Base-by-base conservation (phyloP, 2,329 filamentous ascomycete species). In the Epichloe glyceriae region DNA sequence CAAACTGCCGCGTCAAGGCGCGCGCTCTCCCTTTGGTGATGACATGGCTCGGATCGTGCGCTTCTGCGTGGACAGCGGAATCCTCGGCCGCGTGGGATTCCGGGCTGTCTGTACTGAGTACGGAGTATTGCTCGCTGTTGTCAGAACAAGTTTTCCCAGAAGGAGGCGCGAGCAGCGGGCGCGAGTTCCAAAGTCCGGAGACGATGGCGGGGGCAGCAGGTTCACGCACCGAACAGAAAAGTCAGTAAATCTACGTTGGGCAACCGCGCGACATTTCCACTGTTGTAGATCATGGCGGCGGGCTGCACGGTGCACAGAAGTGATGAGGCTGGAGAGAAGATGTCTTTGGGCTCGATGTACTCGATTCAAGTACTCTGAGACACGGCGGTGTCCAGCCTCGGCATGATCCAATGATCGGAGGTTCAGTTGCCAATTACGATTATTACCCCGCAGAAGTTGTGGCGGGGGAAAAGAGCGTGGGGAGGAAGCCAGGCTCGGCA, bases 51-150 rank as follows among this genome's bases (percentile, higher is more conserved):
- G 79, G 76, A 47, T 82, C 67, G 5, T 71, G 69, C 0, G 81
- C 80, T 56, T 81, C 78, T 42, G 72, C 68, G 59, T 83, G 78
- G 4, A 84, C 63, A 2, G 74, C 57, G 0, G 73, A 76, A 48
- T 78, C 69, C 44, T 78, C 72, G 20, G 70, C 58, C 12, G 64
- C 60, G 1, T 53, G 55, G 40, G 60, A 62, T 4, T 42, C 39
- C 5, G 37, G n/a, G 39, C 61, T 53, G 30, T 66, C 53, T 30
- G 26, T 15, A 26, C 26, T 7, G 26, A 26, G 26, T 8, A 7
- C 22, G 6, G 26, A 26, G 26, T 3, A 62, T 19, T 2, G 8
- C 15, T 69, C 15, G 73, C 71, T 71, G 46, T 30, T 30, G 26
- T 30, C 8, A 30, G 8, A 11, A 11, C 8, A 8, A 11, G 10